Conservation (phyloP, 2,329 filamentous ascomycete species). For the Pseudogymnoascus sp. region DNA sequence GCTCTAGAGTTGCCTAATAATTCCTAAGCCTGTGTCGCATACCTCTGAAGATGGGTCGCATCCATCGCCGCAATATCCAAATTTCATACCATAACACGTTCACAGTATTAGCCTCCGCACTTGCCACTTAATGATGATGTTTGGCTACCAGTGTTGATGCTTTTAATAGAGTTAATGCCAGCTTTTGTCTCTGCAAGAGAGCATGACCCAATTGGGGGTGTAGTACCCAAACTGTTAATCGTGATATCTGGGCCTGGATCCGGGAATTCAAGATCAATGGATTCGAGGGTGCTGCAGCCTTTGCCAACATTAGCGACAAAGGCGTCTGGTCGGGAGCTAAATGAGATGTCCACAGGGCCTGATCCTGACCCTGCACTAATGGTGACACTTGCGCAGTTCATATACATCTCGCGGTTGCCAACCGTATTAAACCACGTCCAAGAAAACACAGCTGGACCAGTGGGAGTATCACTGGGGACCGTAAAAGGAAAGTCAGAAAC, state of each 20-base stretch:
- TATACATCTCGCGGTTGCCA: slow-evolving; percentile 61
- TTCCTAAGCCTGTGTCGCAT: neutral
- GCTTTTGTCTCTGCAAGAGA: neutral
- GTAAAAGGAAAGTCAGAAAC: slow-evolving; percentile 31
- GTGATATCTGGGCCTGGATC: slow-evolving; percentile 41
- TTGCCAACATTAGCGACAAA: slow-evolving; percentile 53
- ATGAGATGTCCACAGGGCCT: slow-evolving; percentile 18
- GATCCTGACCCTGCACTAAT: slow-evolving; percentile 32
- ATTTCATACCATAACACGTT: neutral
- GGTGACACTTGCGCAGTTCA: slow-evolving; percentile 56
- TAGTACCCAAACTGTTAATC: slow-evolving; percentile 9
- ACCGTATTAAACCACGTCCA: slow-evolving; percentile 54
- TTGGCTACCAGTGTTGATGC: neutral
- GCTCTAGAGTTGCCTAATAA: neutral
- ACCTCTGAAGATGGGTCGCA: neutral
- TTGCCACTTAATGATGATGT: neutral
- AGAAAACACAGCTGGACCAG: slow-evolving; percentile 23
- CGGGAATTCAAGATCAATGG: slow-evolving; percentile 48
- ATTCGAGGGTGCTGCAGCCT: slow-evolving; percentile 43
- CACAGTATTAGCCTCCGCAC: neutral
- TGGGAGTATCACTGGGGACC: slow-evolving; percentile 24
- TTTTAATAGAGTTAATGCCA: neutral
- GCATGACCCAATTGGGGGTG: neutral
- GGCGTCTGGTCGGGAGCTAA: slow-evolving; percentile 46
- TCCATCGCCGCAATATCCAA: neutral